phyloP scores from a whole-genome alignment of 495 filamentous ascomycete species.

The Chaetomium tenue region DNA sequence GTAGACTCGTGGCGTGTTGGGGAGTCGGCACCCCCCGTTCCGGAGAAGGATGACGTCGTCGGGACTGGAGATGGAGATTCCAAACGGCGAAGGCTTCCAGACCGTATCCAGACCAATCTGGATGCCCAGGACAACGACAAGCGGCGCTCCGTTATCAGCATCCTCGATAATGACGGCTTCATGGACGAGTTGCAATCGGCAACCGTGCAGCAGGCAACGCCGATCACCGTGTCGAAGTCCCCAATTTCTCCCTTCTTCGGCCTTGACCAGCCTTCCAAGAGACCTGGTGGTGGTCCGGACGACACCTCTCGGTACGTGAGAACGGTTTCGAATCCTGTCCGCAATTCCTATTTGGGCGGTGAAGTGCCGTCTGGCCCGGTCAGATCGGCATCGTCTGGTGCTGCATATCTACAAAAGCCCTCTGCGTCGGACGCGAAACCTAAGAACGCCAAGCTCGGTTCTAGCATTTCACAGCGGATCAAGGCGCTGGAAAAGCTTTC shows the following conservation, averaged over 20 bases:
- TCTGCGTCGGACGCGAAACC: constrained; percentile 50
- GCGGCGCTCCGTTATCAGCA: constrained; percentile 61
- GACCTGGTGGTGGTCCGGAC: constrained; percentile 29
- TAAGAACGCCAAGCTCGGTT: constrained; percentile 79
- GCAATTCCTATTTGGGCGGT: constrained; percentile 39
- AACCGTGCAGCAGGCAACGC: constrained; percentile 77
- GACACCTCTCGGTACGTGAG: constrained; percentile 33
- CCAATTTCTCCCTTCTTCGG: constrained; percentile 68
- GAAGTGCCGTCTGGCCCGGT: constrained; percentile 40
- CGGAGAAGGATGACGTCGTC: background rate
- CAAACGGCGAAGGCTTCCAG: constrained; percentile 45
- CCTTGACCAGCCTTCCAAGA: constrained; percentile 37
- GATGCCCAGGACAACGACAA: constrained; percentile 43
- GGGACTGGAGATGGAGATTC: constrained; percentile 4
- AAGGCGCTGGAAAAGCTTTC: constrained; percentile 81
- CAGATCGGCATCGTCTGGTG: constrained; percentile 50
- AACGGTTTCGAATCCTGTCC: constrained; percentile 51
- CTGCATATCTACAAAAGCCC: constrained; percentile 48
- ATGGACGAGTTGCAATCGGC: constrained; percentile 86
- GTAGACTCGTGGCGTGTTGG: constrained; percentile 11
- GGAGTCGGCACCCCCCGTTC: constrained; percentile 9
- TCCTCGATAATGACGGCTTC: constrained; percentile 79
- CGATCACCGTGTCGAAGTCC: constrained; percentile 79
- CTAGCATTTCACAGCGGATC: constrained; percentile 85
- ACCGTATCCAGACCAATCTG: constrained; percentile 56